These are phyloP conservation scores for Apophysomyces variabilis DNA, from an alignment of 371 early-diverging fungal genomes.

Conservation along the genomic window DNA sequence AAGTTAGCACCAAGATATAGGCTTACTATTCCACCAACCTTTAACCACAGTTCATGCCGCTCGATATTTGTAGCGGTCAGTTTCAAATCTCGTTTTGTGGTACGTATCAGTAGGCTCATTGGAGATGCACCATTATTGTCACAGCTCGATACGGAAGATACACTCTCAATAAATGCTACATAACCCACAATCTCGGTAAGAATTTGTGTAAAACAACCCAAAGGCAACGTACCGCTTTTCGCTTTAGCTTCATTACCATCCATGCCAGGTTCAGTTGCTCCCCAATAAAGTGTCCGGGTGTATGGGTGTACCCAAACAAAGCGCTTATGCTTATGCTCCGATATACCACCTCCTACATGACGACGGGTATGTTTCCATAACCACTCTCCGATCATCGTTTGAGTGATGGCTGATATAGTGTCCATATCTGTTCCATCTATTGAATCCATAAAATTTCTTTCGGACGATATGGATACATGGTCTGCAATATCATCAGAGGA, in stretches of 20 bases:
- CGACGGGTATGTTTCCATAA: slow-evolving; percentile 76
- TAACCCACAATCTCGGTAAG: not conserved
- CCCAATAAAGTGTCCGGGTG: slow-evolving; percentile 81
- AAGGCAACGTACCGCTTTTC: slow-evolving; percentile 54
- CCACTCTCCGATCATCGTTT: slow-evolving; percentile 84
- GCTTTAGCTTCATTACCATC: slow-evolving; percentile 56
- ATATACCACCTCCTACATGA: slow-evolving; percentile 58
- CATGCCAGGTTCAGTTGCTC: slow-evolving; percentile 67
- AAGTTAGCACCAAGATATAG: not conserved
- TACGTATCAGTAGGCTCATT: slow-evolving; percentile 67
- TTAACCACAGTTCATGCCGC: slow-evolving; percentile 72
- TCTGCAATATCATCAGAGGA: slow-evolving; percentile 13
- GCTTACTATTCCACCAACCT: slow-evolving; percentile 24
- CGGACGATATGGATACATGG: too few species aligned
- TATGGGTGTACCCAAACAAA: slow-evolving; percentile 91
- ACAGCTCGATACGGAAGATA: slow-evolving; percentile 53
- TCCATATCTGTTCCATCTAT: slow-evolving; percentile 46
- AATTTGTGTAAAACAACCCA: not conserved
- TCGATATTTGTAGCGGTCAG: slow-evolving; percentile 69
- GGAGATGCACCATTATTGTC: slow-evolving; percentile 47
- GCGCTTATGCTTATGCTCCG: slow-evolving; percentile 73
- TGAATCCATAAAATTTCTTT: too few species aligned
- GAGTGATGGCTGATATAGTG: slow-evolving; percentile 73
- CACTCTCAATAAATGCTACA: slow-evolving; percentile 62
- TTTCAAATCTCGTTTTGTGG: slow-evolving; percentile 70